Conservation (phyloP, 2,329 filamentous ascomycete genomes). For the Zalaria obscura region DNA sequence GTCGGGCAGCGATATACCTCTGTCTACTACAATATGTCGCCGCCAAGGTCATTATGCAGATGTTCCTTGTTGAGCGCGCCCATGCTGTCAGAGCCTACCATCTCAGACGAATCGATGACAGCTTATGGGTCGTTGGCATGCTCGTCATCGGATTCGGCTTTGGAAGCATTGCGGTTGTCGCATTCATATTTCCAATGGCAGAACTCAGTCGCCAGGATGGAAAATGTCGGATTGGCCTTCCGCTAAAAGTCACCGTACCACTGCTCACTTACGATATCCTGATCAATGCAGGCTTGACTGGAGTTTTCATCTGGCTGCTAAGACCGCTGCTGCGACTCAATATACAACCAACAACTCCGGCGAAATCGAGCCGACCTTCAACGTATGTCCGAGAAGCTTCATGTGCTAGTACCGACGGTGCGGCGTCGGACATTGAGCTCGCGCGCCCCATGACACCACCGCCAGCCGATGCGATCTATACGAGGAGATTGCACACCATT, state of each 20-base stretch:
- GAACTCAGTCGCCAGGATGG: slow-evolving; percentile 16
- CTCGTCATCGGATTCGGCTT: slow-evolving; percentile 8
- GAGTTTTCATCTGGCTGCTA: slow-evolving; percentile 22
- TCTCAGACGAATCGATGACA: slow-evolving; percentile 17
- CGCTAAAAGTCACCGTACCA: slow-evolving; percentile 19
- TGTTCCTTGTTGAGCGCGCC: slow-evolving; percentile 27
- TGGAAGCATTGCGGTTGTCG: slow-evolving; percentile 9
- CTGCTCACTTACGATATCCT: slow-evolving; percentile 23
- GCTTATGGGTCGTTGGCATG: slow-evolving; percentile 20
- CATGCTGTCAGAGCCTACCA: slow-evolving; percentile 22
- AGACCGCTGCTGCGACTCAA: slow-evolving; percentile 7
- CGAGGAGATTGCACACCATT: slow-evolving; percentile 17
- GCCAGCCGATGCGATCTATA: neutral
- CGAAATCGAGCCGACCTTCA: neutral
- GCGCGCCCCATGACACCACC: neutral
- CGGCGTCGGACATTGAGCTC: neutral
- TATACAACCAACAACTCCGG: neutral
- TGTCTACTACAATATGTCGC: slow-evolving; percentile 24
- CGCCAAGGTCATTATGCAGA: slow-evolving; percentile 21
- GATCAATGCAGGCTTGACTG: slow-evolving; percentile 25
- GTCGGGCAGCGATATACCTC: slow-evolving; percentile 20
- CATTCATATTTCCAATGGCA: slow-evolving; percentile 15
- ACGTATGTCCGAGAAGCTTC: neutral
- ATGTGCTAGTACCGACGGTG: neutral
- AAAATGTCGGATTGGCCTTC: slow-evolving; percentile 25